Evolutionary conservation across 1,284 basidiomycete species (phyloP).

Genomic region (Apiotrichum domesticum): DNA sequence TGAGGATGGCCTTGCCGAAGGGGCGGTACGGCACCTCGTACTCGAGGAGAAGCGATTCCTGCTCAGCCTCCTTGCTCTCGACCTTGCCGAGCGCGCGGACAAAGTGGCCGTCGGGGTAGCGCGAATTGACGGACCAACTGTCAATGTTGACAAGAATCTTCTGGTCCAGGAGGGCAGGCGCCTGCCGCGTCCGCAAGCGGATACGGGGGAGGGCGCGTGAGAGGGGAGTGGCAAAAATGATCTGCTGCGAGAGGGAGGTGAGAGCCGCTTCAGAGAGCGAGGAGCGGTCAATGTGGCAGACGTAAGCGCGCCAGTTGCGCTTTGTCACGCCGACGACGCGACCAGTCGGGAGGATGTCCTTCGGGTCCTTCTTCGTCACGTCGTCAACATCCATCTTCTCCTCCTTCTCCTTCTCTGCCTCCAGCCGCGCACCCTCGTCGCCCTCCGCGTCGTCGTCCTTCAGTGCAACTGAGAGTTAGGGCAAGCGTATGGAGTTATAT

Average conservation of each 20-base stretch:
- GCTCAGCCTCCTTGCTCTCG: constrained; percentile 93
- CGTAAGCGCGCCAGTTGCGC: constrained; percentile 93
- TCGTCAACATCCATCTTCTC: constrained; percentile 40
- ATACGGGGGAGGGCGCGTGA: constrained; percentile 90
- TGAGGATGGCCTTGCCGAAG: constrained; percentile 88
- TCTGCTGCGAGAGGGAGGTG: constrained; percentile 80
- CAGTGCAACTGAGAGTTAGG: constrained; percentile 57
- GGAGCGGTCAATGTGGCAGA: constrained; percentile 89
- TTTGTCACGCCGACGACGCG: constrained; percentile 87
- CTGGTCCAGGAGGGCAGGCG: constrained; percentile 76
- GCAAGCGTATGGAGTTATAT: constrained; percentile 1
- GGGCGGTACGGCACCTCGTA: constrained; percentile 96
- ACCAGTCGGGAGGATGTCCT: constrained; percentile 70
- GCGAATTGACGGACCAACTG: constrained; percentile 75
- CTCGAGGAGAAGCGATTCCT: constrained; percentile 88
- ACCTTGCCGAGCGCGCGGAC: constrained; percentile 85
- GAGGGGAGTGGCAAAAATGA: constrained; percentile 91
- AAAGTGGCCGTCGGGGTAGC: constrained; percentile 97
- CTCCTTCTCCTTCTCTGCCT: constrained; percentile 38
- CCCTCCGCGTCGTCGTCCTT: constrained; percentile 91
- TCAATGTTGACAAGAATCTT: constrained; percentile 97
- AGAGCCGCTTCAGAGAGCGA: constrained; percentile 73
- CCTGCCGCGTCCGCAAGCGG: constrained; percentile 88
- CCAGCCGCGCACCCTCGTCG: constrained; percentile 65
- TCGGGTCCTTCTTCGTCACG: constrained; percentile 45